Conservation (phyloP, 2,329 filamentous ascomycete species). For the Xylaria sp. region DNA sequence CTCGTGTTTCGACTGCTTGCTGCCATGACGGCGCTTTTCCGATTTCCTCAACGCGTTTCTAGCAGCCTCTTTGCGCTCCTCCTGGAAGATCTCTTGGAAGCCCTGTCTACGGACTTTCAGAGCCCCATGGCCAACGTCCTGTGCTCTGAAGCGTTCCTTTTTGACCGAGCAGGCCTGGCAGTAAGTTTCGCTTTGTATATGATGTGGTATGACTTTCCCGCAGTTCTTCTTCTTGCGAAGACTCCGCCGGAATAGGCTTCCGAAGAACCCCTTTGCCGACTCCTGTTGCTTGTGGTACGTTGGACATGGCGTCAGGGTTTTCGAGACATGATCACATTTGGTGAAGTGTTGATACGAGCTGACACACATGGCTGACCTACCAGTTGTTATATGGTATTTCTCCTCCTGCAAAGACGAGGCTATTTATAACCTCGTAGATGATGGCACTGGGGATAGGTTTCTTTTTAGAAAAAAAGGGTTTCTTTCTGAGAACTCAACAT, state of each 20-base stretch:
- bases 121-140: conserved; percentile 40
- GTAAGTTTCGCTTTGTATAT: conserved; percentile 29
- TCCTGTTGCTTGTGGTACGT: conserved; percentile 40
- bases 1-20: conserved; percentile 19
- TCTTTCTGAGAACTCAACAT: conserved; percentile 1
- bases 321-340: conserved; percentile 40
- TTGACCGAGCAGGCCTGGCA: conserved; percentile 40
- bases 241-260: conserved; percentile 34
- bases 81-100: conserved; percentile 32
- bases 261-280: conserved; percentile 36
- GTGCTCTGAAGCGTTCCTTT: conserved; percentile 27
- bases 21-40: conserved; percentile 3
- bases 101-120: conserved; percentile 33
- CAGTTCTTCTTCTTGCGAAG: conserved; percentile 37
- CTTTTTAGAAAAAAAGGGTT: not conserved
- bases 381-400: not conserved
- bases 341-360: conserved; percentile 38
- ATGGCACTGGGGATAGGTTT: conserved; percentile 1
- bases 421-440: not conserved
- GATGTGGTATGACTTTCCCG: conserved; percentile 40
- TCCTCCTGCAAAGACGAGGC: not conserved
- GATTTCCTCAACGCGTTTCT: conserved; percentile 19
- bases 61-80: conserved; percentile 27
- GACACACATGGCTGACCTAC: conserved; percentile 41
- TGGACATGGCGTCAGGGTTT: conserved; percentile 38